phyloP scores from a whole-genome alignment of 768 basidiomycete species.

The Exidia glandulosa region DNA sequence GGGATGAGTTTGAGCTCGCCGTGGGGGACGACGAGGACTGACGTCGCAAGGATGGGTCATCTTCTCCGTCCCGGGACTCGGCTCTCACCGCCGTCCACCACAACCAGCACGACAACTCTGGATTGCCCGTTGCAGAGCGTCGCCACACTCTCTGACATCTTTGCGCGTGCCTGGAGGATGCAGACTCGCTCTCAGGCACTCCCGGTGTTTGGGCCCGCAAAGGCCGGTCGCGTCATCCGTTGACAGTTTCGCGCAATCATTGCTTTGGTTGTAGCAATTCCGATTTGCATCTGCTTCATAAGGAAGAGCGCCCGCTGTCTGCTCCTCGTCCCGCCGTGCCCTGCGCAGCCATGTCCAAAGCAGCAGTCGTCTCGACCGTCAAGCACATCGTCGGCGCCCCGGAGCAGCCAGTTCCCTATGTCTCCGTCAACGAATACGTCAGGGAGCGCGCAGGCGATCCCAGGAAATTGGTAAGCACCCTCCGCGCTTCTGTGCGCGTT shows the following conservation, averaged over 20 bases:
- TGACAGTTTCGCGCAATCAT: neutral
- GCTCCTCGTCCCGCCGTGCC: neutral
- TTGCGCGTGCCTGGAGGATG: no score
- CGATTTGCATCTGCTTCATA: no score
- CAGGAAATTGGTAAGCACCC: slow-evolving; percentile 34
- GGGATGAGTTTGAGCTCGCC: neutral
- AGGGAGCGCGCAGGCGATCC: slow-evolving; percentile 32
- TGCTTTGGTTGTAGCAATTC: no score
- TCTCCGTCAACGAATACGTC: slow-evolving; percentile 50
- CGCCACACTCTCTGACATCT: no score
- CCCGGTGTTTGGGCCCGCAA: neutral
- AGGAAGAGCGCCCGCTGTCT: no score
- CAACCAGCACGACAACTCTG: no score
- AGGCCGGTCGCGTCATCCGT: neutral
- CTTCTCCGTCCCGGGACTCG: neutral
- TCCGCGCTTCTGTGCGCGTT: neutral
- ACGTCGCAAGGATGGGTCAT: neutral
- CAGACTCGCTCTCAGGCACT: no score
- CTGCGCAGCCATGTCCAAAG: neutral
- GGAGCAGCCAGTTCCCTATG: slow-evolving; percentile 45
- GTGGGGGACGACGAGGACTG: neutral
- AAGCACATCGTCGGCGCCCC: slow-evolving; percentile 53
- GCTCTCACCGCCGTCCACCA: neutral
- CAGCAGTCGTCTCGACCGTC: no score
- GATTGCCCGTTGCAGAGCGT: no score